A percentile compares a stretch with the other conserved stretches of the same genome.
Evolutionary conservation across 208 protist species (phyloP).

Genomic region (Wallacemonas sp.): DNA sequence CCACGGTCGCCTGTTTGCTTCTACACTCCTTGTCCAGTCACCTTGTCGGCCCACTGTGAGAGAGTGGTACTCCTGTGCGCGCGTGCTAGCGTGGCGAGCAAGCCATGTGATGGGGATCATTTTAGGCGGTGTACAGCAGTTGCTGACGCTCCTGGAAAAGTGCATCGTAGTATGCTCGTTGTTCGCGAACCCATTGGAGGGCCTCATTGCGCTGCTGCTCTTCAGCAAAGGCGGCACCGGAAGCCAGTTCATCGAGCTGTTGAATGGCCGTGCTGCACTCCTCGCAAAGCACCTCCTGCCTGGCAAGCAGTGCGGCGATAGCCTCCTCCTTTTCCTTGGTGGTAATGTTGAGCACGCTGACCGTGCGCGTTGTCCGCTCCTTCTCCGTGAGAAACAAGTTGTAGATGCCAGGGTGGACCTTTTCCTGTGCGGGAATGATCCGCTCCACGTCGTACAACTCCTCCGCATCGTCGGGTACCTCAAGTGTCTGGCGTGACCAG

Average conservation of each 20-base stretch:
- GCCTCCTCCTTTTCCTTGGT: constrained; percentile 79
- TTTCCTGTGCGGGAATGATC: constrained; percentile 83
- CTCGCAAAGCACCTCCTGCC: constrained; percentile 44
- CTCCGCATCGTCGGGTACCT: constrained; percentile 39
- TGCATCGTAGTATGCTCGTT: constrained; percentile 54
- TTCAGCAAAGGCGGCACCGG: constrained; percentile 59
- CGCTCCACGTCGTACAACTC: constrained; percentile 78
- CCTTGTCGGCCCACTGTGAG: too few species aligned
- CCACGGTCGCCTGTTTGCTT: too few species aligned
- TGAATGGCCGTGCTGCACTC: constrained; percentile 71
- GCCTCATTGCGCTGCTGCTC: constrained; percentile 68
- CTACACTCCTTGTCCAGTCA: too few species aligned
- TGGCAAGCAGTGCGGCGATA: constrained; percentile 50
- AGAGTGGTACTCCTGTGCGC: too few species aligned
- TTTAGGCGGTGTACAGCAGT: constrained; percentile 15
- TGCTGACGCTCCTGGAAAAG: constrained; percentile 45
- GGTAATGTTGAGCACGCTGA: constrained; percentile 69
- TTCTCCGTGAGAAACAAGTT: constrained; percentile 81
- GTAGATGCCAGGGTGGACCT: constrained; percentile 81
- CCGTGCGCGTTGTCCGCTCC: constrained; percentile 55
- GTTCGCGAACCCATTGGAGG: constrained; percentile 68
- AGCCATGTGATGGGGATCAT: background rate
- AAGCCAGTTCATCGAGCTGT: constrained; percentile 69
- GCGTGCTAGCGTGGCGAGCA: constrained; percentile 6
- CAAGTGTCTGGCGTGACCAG: constrained; percentile 48